Base-by-base conservation (phyloP, 2,329 filamentous ascomycete genomes). In the Immersiporthe knoxdaviesiana region DNA sequence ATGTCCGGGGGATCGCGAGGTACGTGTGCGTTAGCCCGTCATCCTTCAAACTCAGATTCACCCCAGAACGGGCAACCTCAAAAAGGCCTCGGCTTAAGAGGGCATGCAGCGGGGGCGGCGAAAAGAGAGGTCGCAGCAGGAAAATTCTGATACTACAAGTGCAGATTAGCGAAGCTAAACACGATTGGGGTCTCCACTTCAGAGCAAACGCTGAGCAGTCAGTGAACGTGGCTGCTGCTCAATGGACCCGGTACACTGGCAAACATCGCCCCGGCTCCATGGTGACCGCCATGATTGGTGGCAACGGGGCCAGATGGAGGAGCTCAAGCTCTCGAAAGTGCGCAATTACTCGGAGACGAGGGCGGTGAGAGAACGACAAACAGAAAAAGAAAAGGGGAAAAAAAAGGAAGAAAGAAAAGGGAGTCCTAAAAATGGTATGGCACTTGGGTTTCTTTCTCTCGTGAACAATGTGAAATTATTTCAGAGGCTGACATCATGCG, bases 141-240 rank as follows among this genome's bases (percentile, higher is more conserved):
- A 67, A 67, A 72, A 72, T 65, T 69, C 68, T 70, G 70, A 67
- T 68, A 62, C 66, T 68, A 62, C 66, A 68, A 67, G 65, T 56
- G 67, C 66, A 71, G 68, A 12, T 65, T 68, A 71, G 39, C 44
- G 58, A 72, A 72, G 69, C 71, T 73, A 75, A 73, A 73, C 68
- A 69, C 71, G 74, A 69, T 73, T 73, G 71, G 44, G 44, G 73
- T 73, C 75, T 67, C 76, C 74, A 74, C 75, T 65, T 64, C 47
- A 66, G 72, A 72, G 74, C 73, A 74, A 74, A 72, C 74, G 73
- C 74, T 68, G 72, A 68, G 72, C 70, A 63, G 30, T 63, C 59
- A 70, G 66, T 65, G 77, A 75, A 79, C 77, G 78, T 79, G 78
- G 76, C 75, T 73, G 71, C 64, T 70, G 73, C 72, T 77, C 71